phyloP scores from a whole-genome alignment of 176 grass and related monocot species.

The Tillandsia leiboldiana region DNA sequence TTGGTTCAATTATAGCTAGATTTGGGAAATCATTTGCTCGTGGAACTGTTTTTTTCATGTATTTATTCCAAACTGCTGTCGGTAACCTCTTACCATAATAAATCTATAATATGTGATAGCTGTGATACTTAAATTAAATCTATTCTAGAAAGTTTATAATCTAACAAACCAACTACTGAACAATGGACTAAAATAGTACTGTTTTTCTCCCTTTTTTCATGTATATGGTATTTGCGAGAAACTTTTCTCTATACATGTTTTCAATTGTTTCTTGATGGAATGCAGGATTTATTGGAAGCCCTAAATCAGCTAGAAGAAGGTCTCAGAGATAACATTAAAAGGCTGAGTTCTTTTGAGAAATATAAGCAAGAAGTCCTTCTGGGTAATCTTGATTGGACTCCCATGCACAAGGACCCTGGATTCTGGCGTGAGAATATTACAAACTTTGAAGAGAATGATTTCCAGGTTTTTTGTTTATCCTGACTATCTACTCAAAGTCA shows the following conservation, averaged over 20 bases:
- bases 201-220: neutral
- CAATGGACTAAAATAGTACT: neutral
- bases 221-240: no score
- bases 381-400: conserved; percentile 89
- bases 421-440: conserved; percentile 92
- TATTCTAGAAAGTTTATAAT: no score
- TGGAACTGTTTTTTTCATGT: no score
- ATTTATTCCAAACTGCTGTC: no score
- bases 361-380: conserved; percentile 95
- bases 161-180: no score
- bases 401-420: conserved; percentile 88
- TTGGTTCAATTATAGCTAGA: no score
- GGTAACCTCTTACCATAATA: no score
- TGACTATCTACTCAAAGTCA: neutral
- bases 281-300: conserved; percentile 82
- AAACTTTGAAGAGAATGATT: conserved; percentile 99
- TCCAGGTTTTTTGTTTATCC: conserved; percentile 52
- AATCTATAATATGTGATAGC: no score
- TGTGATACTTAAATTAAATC: no score
- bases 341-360: conserved; percentile 81
- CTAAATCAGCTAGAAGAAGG: conserved; percentile 81
- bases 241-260: no score
- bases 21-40: no score
- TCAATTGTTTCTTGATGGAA: neutral
- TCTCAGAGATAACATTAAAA: conserved; percentile 78